phyloP scores from a whole-genome alignment of 257 asterid species.

The Plantago ovata region DNA sequence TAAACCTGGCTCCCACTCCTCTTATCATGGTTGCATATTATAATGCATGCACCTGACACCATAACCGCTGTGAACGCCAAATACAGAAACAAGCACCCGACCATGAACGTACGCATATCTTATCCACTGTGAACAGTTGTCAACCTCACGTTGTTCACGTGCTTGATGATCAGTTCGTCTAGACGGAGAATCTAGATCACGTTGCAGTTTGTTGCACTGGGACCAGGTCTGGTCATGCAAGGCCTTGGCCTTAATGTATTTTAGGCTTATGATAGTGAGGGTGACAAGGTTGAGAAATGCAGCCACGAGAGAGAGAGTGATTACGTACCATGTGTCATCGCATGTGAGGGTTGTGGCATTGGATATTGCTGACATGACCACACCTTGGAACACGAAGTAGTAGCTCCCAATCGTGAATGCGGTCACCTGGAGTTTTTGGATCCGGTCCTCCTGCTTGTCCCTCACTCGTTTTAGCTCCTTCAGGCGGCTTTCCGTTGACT shows the following conservation, averaged over 20 bases:
- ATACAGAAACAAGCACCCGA: conserved; percentile 15
- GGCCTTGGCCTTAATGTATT: conserved; percentile 17
- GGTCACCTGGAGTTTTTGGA: conserved; percentile 22
- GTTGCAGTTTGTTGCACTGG: conserved; percentile 11
- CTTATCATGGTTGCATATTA: conserved; percentile 24
- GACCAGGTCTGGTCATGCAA: conserved; percentile 17
- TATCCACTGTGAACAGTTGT: conserved; percentile 6
- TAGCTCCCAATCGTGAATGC: conserved; percentile 28
- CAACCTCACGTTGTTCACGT: neutral
- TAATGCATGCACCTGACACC: conserved; percentile 20
- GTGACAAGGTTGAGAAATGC: conserved; percentile 26
- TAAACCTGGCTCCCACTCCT: neutral
- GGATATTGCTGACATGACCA: conserved; percentile 20
- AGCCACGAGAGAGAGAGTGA: conserved; percentile 26
- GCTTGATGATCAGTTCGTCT: neutral
- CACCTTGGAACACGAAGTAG: conserved; percentile 33
- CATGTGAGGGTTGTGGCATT: conserved; percentile 15
- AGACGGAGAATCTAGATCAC: neutral
- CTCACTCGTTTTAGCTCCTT: conserved; percentile 15
- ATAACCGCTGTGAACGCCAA: conserved; percentile 18
- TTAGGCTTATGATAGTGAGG: conserved; percentile 12
- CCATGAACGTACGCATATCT: conserved; percentile 9
- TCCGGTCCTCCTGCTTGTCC: conserved; percentile 16
- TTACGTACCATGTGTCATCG: conserved; percentile 18
- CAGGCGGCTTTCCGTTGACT: neutral